Conservation (phyloP, 208 protist species). For the Acanthamoeba lenticulata region DNA sequence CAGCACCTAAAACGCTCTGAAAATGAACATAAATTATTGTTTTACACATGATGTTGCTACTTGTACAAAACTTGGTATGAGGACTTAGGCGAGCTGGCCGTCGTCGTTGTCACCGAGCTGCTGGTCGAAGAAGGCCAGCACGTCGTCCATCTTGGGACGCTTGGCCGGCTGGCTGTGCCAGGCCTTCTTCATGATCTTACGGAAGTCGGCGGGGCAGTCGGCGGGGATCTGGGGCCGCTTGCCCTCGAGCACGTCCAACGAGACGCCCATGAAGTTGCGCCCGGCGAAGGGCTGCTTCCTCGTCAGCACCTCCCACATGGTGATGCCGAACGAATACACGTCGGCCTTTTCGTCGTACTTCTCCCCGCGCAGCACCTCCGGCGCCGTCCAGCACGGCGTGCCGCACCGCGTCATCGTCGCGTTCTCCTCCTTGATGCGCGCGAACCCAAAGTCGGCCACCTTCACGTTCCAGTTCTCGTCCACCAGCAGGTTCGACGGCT, state of each 20-base stretch:
- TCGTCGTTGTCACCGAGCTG: background rate
- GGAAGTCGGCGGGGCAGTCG: background rate
- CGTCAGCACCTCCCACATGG: slow-evolving; percentile 49
- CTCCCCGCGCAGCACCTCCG: background rate
- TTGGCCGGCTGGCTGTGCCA: slow-evolving; percentile 40
- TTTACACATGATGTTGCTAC: too few relatives aligned
- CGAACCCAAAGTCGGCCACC: slow-evolving; percentile 69
- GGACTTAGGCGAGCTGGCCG: background rate
- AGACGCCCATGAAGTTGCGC: slow-evolving; percentile 53
- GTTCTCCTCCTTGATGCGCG: slow-evolving; percentile 63
- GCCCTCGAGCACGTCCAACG: slow-evolving; percentile 34
- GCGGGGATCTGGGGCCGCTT: background rate
- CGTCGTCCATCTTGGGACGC: background rate
- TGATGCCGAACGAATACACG: slow-evolving; percentile 11
- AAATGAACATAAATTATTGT: too few relatives aligned
- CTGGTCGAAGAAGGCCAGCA: slow-evolving; percentile 45
- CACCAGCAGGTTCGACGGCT: slow-evolving; percentile 80
- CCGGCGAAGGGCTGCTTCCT: background rate
- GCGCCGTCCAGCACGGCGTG: slow-evolving; percentile 61
- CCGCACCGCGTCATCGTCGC: slow-evolving; percentile 65
- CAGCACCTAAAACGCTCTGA: too few relatives aligned
- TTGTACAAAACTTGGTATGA: too few relatives aligned
- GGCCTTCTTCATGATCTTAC: slow-evolving; percentile 37
- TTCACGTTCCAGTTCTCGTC: slow-evolving; percentile 82
- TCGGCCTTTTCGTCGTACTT: slow-evolving; percentile 61